These are phyloP conservation scores for Sugiyamaella mastotermitis DNA, from an alignment of 805 yeast genomes.

Conservation along the genomic window DNA sequence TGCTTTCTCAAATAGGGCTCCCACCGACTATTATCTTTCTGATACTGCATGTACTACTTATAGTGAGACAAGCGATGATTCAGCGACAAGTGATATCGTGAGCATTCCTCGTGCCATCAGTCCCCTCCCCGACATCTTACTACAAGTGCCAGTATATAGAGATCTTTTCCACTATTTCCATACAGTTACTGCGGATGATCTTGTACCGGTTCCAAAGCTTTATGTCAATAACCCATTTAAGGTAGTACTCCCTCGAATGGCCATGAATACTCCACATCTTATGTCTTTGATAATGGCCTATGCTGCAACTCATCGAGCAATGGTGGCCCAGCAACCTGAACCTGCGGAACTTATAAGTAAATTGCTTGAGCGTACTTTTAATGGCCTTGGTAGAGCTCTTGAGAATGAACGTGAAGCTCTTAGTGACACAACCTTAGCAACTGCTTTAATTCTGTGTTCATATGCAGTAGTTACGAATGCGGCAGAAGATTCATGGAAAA, in stretches of 20 bases:
- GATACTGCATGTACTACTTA: conserved; percentile 5
- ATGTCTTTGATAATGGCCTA: conserved; percentile 51
- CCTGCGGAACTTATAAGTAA: conserved; percentile 40
- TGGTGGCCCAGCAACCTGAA: conserved; percentile 12
- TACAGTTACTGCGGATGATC: conserved; percentile 50
- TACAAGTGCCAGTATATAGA: conserved; percentile 53
- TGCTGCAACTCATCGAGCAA: conserved; percentile 37
- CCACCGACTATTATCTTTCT: not conserved
- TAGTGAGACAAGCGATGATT: not conserved
- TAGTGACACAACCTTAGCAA: conserved; percentile 61
- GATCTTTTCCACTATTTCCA: conserved; percentile 60
- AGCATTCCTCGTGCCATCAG: conserved; percentile 30
- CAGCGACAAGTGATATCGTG: conserved; percentile 2
- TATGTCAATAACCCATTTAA: conserved; percentile 63
- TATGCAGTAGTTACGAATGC: conserved; percentile 42
- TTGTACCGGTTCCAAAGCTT: conserved; percentile 60
- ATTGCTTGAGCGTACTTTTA: conserved; percentile 50
- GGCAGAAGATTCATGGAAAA: conserved; percentile 43
- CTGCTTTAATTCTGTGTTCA: conserved; percentile 52
- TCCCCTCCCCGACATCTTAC: conserved; percentile 57
- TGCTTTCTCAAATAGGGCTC: conserved; percentile 1
- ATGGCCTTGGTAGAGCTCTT: conserved; percentile 47
- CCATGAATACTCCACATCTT: conserved; percentile 50
- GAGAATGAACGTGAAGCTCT: conserved; percentile 48
- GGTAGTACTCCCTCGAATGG: conserved; percentile 59